phyloP scores from a whole-genome alignment of 2,329 filamentous ascomycete species.

The Sordariomycetes sp. region DNA sequence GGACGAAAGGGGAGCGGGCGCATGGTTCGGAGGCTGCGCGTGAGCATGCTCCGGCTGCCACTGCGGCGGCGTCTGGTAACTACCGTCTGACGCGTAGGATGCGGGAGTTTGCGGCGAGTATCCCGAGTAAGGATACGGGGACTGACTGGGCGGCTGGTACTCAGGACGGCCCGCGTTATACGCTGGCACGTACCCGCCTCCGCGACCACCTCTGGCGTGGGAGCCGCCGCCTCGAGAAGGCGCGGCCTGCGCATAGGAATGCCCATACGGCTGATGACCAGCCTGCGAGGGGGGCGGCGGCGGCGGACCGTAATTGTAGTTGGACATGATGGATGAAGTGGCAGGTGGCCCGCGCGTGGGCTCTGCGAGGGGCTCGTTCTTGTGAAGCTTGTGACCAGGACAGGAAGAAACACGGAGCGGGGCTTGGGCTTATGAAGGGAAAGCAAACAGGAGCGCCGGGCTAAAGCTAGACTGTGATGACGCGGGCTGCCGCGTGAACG shows the following conservation, averaged over 20 bases:
- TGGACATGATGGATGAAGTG: slow-evolving; percentile 24
- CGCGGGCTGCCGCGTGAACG: slow-evolving; percentile 2
- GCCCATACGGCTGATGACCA: slow-evolving; percentile 23
- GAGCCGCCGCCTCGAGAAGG: slow-evolving; percentile 13
- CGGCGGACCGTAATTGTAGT: slow-evolving; percentile 43
- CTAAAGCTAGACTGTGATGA: neutral
- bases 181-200: slow-evolving; percentile 21
- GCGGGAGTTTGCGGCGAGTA: slow-evolving; percentile 7
- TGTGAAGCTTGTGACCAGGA: neutral
- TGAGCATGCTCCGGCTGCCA: slow-evolving; percentile 3
- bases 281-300: slow-evolving; percentile 32
- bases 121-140: slow-evolving; percentile 29
- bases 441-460: neutral
- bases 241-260: slow-evolving; percentile 9
- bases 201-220: slow-evolving; percentile 20
- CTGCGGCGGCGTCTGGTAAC: slow-evolving; percentile 3
- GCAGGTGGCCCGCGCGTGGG: neutral
- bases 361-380: neutral
- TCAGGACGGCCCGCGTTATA: slow-evolving; percentile 15
- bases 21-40: slow-evolving; percentile 17
- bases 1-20: slow-evolving; percentile 35
- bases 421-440: neutral
- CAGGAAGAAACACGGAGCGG: slow-evolving; percentile 1
- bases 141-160: slow-evolving; percentile 6
- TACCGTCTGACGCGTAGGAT: slow-evolving; percentile 4